These are phyloP conservation scores for Aphanoascus verrucosus DNA, from an alignment of 2,329 filamentous ascomycete species.

Conservation along the genomic window DNA sequence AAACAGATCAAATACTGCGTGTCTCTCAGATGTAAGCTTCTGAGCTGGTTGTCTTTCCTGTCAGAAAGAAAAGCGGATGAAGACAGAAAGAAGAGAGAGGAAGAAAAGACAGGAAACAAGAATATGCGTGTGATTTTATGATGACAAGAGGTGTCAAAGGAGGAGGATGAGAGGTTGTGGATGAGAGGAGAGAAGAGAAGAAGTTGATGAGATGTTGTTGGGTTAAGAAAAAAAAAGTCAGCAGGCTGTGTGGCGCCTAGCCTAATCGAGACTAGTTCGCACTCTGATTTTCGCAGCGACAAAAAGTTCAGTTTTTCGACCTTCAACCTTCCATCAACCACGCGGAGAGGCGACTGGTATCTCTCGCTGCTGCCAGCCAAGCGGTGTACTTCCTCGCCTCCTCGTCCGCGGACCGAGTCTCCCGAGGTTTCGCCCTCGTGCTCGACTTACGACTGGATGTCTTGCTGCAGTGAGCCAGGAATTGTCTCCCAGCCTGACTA, in stretches of 20 bases:
- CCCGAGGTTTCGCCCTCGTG: too few species aligned
- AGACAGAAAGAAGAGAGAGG: background rate
- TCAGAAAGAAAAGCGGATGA: background rate
- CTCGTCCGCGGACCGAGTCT: too few species aligned
- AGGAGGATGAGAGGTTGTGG: background rate
- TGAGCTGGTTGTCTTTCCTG: background rate
- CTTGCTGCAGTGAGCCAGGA: too few species aligned
- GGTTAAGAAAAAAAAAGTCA: too few species aligned
- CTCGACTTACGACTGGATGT: too few species aligned
- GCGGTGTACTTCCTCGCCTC: too few species aligned
- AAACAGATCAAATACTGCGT: constrained; percentile 10
- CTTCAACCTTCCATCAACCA: too few species aligned
- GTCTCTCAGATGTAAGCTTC: constrained; percentile 6
- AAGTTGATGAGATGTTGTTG: background rate
- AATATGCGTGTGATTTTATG: constrained; percentile 1
- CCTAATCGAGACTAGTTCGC: background rate
- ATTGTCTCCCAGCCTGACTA: too few species aligned
- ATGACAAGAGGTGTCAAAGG: constrained; percentile 3
- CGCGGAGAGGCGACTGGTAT: too few species aligned
- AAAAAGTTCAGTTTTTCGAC: too few species aligned
- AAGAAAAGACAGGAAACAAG: constrained; percentile 6
- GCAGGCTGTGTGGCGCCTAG: background rate
- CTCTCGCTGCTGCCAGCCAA: too few species aligned
- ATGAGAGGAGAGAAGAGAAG: background rate
- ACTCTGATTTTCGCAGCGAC: background rate